phyloP scores from a whole-genome alignment of 2,329 filamentous ascomycete species.

The Diplodia intermedia region DNA sequence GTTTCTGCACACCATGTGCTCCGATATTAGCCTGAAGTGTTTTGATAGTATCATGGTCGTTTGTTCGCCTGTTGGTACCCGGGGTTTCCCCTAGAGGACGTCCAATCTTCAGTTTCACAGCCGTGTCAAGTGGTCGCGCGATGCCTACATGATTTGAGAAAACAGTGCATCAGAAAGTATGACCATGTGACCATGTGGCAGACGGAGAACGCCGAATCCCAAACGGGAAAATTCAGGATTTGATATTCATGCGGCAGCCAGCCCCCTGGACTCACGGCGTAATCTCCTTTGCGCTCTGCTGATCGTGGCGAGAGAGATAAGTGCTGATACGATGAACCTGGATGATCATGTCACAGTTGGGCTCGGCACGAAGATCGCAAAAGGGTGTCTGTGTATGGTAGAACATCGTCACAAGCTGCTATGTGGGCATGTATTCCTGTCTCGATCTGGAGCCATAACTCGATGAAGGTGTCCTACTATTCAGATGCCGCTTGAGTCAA shows the following conservation, averaged over 20 bases:
- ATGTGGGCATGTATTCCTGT: too few relatives aligned
- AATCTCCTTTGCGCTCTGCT: background rate
- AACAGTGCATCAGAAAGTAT: too few relatives aligned
- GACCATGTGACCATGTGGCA: too few relatives aligned
- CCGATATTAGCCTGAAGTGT: background rate
- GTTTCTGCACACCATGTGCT: background rate
- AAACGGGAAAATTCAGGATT: background rate
- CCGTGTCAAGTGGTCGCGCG: background rate
- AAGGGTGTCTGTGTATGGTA: too few relatives aligned
- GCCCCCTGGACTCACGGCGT: background rate
- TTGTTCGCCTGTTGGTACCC: background rate
- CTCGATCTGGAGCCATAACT: too few relatives aligned
- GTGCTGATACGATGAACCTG: background rate
- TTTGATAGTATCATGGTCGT: slow-evolving; percentile 5
- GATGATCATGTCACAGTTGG: background rate
- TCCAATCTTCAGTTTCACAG: background rate
- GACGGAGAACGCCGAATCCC: background rate
- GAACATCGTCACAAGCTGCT: too few relatives aligned
- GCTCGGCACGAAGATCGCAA: too few relatives aligned
- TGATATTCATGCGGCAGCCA: background rate
- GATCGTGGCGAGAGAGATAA: background rate
- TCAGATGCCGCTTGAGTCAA: too few relatives aligned
- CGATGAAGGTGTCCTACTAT: too few relatives aligned
- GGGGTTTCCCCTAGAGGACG: background rate
- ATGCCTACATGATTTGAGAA: background rate